Conservation (phyloP, 2,329 filamentous ascomycete genomes). For the Mycocentrospora acerina region DNA sequence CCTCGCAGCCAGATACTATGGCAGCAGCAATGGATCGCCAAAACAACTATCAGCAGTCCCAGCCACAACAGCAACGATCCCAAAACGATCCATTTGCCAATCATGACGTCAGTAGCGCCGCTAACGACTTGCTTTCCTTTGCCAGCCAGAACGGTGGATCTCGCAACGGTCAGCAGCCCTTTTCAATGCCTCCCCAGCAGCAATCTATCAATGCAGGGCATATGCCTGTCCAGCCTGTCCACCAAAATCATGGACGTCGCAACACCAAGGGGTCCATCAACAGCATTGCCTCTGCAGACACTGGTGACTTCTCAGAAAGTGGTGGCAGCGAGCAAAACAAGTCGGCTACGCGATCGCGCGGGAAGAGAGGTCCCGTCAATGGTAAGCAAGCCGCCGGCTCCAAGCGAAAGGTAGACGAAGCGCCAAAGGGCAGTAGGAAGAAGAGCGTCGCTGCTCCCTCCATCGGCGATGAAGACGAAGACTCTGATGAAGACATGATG, state of each 20-base stretch:
- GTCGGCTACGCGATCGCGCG: constrained; percentile 50
- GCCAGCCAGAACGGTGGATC: constrained; percentile 65
- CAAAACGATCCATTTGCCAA: constrained; percentile 72
- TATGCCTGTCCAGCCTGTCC: constrained; percentile 51
- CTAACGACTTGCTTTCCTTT: constrained; percentile 89
- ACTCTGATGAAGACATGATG: constrained; percentile 37
- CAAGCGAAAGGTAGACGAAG: constrained; percentile 77
- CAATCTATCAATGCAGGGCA: constrained; percentile 45
- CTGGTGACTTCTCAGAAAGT: constrained; percentile 71
- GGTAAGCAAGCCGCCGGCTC: constrained; percentile 38
- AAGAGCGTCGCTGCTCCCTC: constrained; percentile 65
- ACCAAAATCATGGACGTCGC: constrained; percentile 53
- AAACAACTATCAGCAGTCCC: constrained; percentile 53
- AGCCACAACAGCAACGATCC: constrained; percentile 38
- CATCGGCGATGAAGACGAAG: constrained; percentile 51
- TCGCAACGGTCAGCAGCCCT: constrained; percentile 55
- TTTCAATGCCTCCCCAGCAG: constrained; percentile 47
- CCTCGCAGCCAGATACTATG: constrained; percentile 48
- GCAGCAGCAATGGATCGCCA: constrained; percentile 55
- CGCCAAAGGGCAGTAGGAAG: constrained; percentile 63
- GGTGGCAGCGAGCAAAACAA: constrained; percentile 65
- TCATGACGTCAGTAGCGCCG: constrained; percentile 89
- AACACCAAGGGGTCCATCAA: constrained; percentile 53
- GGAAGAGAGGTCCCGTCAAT: constrained; percentile 39
- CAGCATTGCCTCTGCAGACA: constrained; percentile 59